A percentile compares a stretch with the other conserved stretches of the same genome.
These are phyloP conservation scores for Trichoderma asperelloides DNA, from an alignment of 495 filamentous ascomycete species.

Conservation along the genomic window DNA sequence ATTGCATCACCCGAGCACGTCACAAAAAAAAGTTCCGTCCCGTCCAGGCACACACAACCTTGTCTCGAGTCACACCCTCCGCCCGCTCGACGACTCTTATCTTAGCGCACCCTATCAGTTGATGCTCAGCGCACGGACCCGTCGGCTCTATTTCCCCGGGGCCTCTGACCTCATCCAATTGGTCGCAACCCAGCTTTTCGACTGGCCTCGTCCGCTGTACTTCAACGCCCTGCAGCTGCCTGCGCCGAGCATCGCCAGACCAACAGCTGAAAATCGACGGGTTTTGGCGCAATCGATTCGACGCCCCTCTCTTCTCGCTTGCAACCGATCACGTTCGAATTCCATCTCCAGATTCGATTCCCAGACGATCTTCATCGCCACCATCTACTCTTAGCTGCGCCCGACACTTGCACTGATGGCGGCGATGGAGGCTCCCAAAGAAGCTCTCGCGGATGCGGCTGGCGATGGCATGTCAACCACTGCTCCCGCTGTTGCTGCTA, in stretches of 20 bases:
- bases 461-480: not conserved
- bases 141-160: not conserved
- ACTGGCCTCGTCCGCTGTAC: not conserved
- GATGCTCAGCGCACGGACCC: not conserved
- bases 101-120: conserved; percentile 2
- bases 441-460: not conserved
- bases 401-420: not conserved
- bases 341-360: not conserved
- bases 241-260: conserved; percentile 5
- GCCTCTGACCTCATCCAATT: conserved; percentile 7
- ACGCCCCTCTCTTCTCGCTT: not conserved
- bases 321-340: not conserved
- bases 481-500: not conserved
- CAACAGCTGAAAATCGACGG: not conserved
- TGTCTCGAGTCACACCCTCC: not conserved
- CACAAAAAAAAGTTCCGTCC: not conserved
- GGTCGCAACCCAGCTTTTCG: conserved; percentile 8
- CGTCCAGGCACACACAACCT: not conserved
- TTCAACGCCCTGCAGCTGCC: not conserved
- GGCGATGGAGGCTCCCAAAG: conserved; percentile 7
- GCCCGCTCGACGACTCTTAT: not conserved
- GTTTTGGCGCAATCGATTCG: not conserved
- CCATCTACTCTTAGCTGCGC: not conserved
- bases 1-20: not conserved
- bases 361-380: not conserved